Conservation (phyloP, 2,329 filamentous ascomycete genomes). For the Conoideocrella luteorostrata region DNA sequence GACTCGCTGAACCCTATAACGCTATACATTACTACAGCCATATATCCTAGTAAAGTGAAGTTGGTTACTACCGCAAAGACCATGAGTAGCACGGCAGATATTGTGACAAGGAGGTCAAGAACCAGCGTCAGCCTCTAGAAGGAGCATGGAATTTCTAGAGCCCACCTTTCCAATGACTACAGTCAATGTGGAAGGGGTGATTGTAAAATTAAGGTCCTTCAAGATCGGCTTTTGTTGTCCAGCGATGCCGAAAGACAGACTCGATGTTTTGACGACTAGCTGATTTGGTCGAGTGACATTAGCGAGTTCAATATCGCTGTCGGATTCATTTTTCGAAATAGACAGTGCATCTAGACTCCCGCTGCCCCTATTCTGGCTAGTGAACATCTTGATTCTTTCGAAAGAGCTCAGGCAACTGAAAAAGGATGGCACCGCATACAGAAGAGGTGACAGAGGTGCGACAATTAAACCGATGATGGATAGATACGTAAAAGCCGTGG, state of each 20-base stretch:
- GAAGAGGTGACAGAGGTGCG: constrained; percentile 14
- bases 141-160: constrained; percentile 13
- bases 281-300: neutral
- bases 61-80: no score
- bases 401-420: constrained; percentile 18
- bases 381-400: constrained; percentile 15
- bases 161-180: constrained; percentile 15
- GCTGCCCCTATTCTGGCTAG: neutral
- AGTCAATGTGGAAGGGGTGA: constrained; percentile 7
- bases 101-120: no score
- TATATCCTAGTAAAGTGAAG: no score
- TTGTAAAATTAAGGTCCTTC: neutral
- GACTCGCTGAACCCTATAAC: no score
- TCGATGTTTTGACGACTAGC: neutral
- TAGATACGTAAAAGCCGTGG: constrained; percentile 17
- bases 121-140: no score
- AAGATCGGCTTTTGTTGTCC: constrained; percentile 2
- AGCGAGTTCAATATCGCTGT: neutral
- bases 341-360: neutral
- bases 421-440: constrained; percentile 16
- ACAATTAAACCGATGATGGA: constrained; percentile 18
- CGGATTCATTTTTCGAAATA: neutral
- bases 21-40: no score
- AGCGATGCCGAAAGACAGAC: neutral
- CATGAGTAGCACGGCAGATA: no score